Percentiles rank a stretch among this genome's conserved stretches.
Conservation (phyloP, 169 alveolate species). For the Plasmodium chabaudi region DNA sequence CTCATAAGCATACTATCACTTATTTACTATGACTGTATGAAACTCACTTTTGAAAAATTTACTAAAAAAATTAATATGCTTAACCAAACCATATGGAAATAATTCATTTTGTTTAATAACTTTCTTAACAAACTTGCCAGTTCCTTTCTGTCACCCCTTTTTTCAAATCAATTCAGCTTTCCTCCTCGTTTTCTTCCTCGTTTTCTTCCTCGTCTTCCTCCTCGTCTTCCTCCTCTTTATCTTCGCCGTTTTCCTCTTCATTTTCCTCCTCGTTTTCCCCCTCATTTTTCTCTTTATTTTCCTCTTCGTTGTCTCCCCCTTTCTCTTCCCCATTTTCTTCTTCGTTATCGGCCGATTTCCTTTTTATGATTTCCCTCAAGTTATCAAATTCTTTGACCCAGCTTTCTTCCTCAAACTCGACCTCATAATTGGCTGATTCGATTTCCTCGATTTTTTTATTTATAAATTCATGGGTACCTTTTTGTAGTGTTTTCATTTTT, state of each 20-base stretch:
- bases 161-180: neutral
- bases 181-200: neutral
- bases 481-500: slow-evolving; percentile 77
- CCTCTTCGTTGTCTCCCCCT: neutral
- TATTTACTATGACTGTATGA: too few relatives aligned
- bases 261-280: neutral
- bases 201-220: neutral
- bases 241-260: neutral
- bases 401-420: slow-evolving; percentile 41
- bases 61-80: too few relatives aligned
- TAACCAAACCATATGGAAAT: too few relatives aligned
- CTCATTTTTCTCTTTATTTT: neutral
- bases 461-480: slow-evolving; percentile 78
- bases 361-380: slow-evolving; percentile 19
- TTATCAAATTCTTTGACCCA: slow-evolving; percentile 41
- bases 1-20: too few relatives aligned
- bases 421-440: slow-evolving; percentile 75
- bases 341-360: neutral
- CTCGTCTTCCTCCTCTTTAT: neutral
- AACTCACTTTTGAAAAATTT: too few relatives aligned
- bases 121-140: neutral
- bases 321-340: neutral
- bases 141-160: neutral
- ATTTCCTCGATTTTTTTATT: slow-evolving; percentile 80
- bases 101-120: neutral